Percentiles rank a stretch among this genome's conserved stretches.
These are phyloP conservation scores for Termitomyces sp. DNA, from an alignment of 1,284 basidiomycete genomes.

Conservation along the genomic window DNA sequence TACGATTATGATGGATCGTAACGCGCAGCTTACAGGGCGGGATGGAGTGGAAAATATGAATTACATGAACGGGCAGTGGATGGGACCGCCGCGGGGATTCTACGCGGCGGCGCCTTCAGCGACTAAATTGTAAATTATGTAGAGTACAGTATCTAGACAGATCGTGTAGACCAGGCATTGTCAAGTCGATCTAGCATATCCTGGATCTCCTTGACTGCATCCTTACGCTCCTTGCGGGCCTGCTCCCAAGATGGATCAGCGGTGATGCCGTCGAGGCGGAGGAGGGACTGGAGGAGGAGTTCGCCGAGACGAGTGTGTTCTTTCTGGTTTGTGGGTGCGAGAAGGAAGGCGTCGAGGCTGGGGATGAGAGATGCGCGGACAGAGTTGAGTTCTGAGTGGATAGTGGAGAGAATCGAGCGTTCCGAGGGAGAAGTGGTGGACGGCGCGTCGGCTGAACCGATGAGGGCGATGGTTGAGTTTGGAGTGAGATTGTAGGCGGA, in stretches of 20 bases:
- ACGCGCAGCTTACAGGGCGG: constrained; percentile 48
- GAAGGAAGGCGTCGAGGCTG: constrained; percentile 52
- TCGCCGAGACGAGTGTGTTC: constrained; percentile 66
- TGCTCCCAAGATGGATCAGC: constrained; percentile 66
- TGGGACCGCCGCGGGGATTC: constrained; percentile 19
- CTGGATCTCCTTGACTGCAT: constrained; percentile 58
- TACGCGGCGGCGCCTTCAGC: constrained; percentile 20
- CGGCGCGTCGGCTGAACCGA: constrained; percentile 35
- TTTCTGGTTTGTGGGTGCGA: constrained; percentile 29
- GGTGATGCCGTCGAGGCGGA: constrained; percentile 70
- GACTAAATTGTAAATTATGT: constrained; percentile 28
- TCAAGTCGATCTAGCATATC: constrained; percentile 39
- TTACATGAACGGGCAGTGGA: constrained; percentile 16
- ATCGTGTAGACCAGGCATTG: constrained; percentile 26
- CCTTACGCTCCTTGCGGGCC: constrained; percentile 69
- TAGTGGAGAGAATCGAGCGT: constrained; percentile 47
- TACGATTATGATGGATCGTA: constrained; percentile 64
- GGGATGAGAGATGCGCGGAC: constrained; percentile 52
- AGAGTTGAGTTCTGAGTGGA: constrained; percentile 53
- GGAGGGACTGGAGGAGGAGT: constrained; percentile 68
- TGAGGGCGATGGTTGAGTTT: constrained; percentile 59
- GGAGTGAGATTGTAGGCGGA: constrained; percentile 58
- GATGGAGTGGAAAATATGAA: constrained; percentile 20
- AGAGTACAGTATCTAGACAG: constrained; percentile 4
- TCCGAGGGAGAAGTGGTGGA: constrained; percentile 35